phyloP scores from a whole-genome alignment of 805 yeast species.

The Huiozyma sinensis region DNA sequence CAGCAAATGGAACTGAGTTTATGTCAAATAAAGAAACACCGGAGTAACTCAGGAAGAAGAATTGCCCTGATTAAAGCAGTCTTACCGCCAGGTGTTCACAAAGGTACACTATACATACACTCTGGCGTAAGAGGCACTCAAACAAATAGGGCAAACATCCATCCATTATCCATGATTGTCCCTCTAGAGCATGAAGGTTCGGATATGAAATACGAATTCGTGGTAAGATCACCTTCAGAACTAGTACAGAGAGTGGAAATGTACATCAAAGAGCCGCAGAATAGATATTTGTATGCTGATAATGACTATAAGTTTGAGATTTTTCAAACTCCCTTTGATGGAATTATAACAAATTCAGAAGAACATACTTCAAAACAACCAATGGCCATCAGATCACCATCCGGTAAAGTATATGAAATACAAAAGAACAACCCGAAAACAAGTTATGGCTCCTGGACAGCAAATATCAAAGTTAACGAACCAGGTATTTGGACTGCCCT shows the following conservation, averaged over 20 bases:
- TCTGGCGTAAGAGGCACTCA: constrained; percentile 57
- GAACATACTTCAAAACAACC: constrained; percentile 35
- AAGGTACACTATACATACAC: constrained; percentile 68
- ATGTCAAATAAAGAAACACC: constrained; percentile 70
- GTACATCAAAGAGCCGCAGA: constrained; percentile 80
- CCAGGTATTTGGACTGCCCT: constrained; percentile 76
- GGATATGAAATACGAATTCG: constrained; percentile 52
- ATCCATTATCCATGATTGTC: constrained; percentile 61
- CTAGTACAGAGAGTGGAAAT: constrained; percentile 60
- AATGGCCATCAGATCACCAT: constrained; percentile 71
- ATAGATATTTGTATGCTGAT: constrained; percentile 43
- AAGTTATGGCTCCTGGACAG: constrained; percentile 48
- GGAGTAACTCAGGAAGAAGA: constrained; percentile 37
- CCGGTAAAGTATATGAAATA: constrained; percentile 63
- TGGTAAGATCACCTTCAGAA: constrained; percentile 61
- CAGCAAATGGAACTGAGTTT: constrained; percentile 41
- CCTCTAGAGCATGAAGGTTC: constrained; percentile 66
- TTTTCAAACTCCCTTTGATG: constrained; percentile 49
- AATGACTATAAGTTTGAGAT: constrained; percentile 57
- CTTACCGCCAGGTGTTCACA: constrained; percentile 55
- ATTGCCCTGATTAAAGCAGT: constrained; percentile 71
- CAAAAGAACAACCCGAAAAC: constrained; percentile 36
- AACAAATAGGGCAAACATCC: constrained; percentile 44
- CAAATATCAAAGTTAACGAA: constrained; percentile 54
- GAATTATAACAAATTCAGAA: constrained; percentile 27